Evolutionary conservation across 1,284 basidiomycete species (phyloP), one percentile per base, ranked within the genome.

Genomic region (Trichosporon sp.): DNA sequence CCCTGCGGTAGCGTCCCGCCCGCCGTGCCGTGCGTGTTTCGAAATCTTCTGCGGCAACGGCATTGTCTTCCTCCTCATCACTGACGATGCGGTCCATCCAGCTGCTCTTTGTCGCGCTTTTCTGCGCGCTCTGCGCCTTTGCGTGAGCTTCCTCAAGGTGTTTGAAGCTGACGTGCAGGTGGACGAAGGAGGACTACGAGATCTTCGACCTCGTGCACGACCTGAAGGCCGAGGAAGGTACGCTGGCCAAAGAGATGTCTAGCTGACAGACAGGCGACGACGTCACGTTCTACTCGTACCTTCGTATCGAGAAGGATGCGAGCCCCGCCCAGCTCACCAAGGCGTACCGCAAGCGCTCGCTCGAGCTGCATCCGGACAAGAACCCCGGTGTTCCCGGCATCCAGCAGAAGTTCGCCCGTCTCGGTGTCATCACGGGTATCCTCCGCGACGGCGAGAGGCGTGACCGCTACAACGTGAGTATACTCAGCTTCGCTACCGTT

Each of bases 181-280:
- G 80, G 78, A 71, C 76, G 32, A 80, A 94, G 90, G 91, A 94
- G 83, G 93, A 96, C 85, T 88, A 95, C 86, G 95, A 98, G 84
- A 95, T 98, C 68, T 98, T 98, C 79, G 95, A 97, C 85, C 87
- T 98, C n/a, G 94, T 97, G 70, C 89, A 89, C 74, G 92, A 89
- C 5, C 84, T 98, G 40, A 91, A 96, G 84, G 85, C 86, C 1
- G 86, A 92, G 1, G 94, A 96, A 86, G 95, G 93, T 90, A 69
- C 64, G 77, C 69, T 37, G 35, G 35, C 37, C 14, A 8, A 35
- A 10, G 14, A 64, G 1, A 19, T 2, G 32, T 37, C 11, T 12
- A 40, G 63, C 63, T 65, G 19, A 65, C 40, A 68, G 1, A 37
- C 74, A 91, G 90, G 91, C 75, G 94, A 92, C 81, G 92, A 91